A percentile compares a stretch with the other conserved stretches of the same genome.
phyloP scores from a whole-genome alignment of 208 protist genomes.

The Crithidia expoeki region DNA sequence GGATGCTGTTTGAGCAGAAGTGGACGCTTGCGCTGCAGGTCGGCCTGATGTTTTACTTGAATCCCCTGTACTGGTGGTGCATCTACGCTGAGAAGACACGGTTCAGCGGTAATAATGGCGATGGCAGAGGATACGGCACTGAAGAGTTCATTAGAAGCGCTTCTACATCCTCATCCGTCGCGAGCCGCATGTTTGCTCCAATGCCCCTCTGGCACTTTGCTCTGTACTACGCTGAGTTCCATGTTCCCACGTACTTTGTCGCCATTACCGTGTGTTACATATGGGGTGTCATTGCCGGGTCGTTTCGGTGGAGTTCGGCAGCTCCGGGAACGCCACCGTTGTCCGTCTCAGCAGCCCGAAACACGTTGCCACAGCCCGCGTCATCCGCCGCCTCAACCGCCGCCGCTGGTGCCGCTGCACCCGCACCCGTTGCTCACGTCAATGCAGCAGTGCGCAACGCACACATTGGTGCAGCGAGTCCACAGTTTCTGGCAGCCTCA shows the following conservation, averaged over 20 bases:
- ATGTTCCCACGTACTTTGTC: conserved; percentile 73
- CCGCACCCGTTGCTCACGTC: neutral
- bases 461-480: neutral
- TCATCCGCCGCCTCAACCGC: neutral
- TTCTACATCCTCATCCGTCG: neutral
- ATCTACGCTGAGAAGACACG: conserved; percentile 17
- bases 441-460: neutral
- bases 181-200: neutral
- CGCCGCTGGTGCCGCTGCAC: neutral
- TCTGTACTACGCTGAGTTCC: conserved; percentile 73
- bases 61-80: conserved; percentile 73
- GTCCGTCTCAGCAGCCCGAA: neutral
- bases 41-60: conserved; percentile 61
- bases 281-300: conserved; percentile 60
- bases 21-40: conserved; percentile 59
- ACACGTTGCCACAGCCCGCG: neutral
- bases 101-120: neutral
- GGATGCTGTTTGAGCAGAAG: conserved; percentile 63
- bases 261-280: conserved; percentile 63
- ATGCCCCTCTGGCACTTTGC: neutral
- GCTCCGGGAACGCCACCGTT: neutral
- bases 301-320: conserved; percentile 37
- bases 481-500: neutral
- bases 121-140: neutral
- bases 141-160: no score